Base-by-base conservation (phyloP, 2,329 filamentous ascomycete species). In the Cordyceps cateniannulata region DNA sequence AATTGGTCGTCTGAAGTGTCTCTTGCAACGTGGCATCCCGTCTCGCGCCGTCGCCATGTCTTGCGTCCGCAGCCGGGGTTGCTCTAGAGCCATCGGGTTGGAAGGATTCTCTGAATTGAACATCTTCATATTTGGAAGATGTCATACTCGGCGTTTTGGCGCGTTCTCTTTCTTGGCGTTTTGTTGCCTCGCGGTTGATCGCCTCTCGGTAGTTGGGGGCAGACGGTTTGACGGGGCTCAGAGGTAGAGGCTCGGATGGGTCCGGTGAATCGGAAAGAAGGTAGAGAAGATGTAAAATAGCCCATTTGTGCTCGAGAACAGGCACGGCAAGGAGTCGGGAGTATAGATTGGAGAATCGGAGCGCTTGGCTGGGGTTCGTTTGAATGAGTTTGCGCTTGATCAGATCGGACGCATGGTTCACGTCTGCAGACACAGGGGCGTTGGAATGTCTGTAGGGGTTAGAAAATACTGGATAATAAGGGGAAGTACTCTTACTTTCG, bases 231-330 rank as follows among this genome's bases (percentile, higher is more conserved):
- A 72, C 69, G 9, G 76, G 77, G 60, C 71, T 79, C 40, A 79
- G 66, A n/a, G 78, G 77, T 12, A 77, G 71, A 48, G 79, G 81
- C 59, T 83, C 79, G 66, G 74, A 77, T 2, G 82, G 81, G 62
- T 85, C 79, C 38, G 82, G 80, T 3, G 83, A 85, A 69, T 93
- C 89, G 63, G 90, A 86, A 52, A 97, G 83, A 68, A 91, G 87
- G 72, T 95, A 89, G 47, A 99, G 83, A 47, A 99, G 85, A 72
- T 96, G 96, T 22, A 99, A 81, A 65, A 99, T 97, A 3, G 90
- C 91, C 92, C 93, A 98, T 82, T 99, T 99, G 74, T 96, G 90
- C 69, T 90, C 89, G 49, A 99, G 81, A 6, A 98, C 93, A 0
- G 93, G 93, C 65, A 97, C 86, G n/a, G 91, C 90, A 27, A 97